Evolutionary conservation across 169 alveolate genomes (phyloP), one percentile per base, ranked within the genome.

Genomic region (Plasmodium vivax): DNA sequence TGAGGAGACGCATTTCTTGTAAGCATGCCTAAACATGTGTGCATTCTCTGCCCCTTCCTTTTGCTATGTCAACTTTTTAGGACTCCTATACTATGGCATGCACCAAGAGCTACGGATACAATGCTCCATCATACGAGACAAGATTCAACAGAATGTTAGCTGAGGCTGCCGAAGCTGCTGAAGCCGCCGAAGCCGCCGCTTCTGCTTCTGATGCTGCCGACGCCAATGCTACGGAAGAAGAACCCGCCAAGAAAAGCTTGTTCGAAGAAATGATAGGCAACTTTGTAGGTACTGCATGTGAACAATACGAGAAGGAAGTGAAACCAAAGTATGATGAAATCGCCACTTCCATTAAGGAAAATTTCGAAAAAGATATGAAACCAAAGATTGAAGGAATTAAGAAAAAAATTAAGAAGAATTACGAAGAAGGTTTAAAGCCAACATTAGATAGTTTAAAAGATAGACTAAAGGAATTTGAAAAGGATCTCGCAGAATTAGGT

Each of bases 321-420:
- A 68, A 68, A 30, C 77, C 77, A 27, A 68, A 68, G 43, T 68
- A 30, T 68, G 77, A 68, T 68, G 77, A 68, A 68, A 68, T 68
- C 12, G 77, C 77, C 19, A 68, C 43, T 68, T 27, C 77, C 43
- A 8, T 68, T 68, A 68, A 2, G 41, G 43, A 68, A 68, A 68
- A 68, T 68, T 68, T 3, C 38, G 77, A 68, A n/a, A 23, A 68
- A 4, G 85, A 80, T n/a, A 80, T 80, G 71, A 80, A 38, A 19
- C 85, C 85, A 2, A 80, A 80, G 56, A 41, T 80, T 8, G 85
- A 80, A 23, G 85, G 4, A 80, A 38, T 80, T 80, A 43, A 41
- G 58, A n/a, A 80, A 41, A 38, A 5, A 80, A 38, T 80, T 19
- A 80, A 30, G 74, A 36, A 38, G 9, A 43, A 80, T 80, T 41